Conservation (phyloP, 2,329 filamentous ascomycete genomes). For the Chrysoporthe deuterocubensis region DNA sequence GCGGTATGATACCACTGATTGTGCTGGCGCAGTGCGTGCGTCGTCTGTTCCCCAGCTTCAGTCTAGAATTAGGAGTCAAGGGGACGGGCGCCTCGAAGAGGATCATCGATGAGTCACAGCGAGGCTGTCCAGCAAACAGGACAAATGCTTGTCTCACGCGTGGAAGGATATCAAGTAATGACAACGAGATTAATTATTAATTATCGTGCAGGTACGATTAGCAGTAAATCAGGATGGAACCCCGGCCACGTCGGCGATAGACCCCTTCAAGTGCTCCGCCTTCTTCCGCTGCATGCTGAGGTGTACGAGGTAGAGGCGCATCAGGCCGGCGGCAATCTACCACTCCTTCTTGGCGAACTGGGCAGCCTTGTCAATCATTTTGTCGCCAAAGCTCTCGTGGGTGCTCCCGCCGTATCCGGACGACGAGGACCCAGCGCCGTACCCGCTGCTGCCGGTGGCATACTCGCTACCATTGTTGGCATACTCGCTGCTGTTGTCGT, state of each 20-base stretch:
- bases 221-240: background rate
- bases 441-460: background rate
- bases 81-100: background rate
- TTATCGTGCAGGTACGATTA: background rate
- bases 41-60: background rate
- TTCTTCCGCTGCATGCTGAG: background rate
- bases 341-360: constrained; percentile 16
- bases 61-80: background rate
- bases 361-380: constrained; percentile 17
- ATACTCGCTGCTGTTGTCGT: background rate
- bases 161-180: background rate
- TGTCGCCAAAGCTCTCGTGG: constrained; percentile 18
- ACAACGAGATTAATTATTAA: background rate
- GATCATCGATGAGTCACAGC: background rate
- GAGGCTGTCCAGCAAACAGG: background rate
- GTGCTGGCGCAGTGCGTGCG: background rate
- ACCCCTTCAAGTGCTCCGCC: background rate
- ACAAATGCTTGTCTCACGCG: background rate
- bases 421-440: background rate
- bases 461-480: background rate
- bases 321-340: background rate
- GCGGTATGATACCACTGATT: background rate
- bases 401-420: background rate
- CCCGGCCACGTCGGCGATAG: background rate
- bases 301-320: no score